phyloP scores from a whole-genome alignment of 2,329 filamentous ascomycete species.

The Didymella exigua region DNA sequence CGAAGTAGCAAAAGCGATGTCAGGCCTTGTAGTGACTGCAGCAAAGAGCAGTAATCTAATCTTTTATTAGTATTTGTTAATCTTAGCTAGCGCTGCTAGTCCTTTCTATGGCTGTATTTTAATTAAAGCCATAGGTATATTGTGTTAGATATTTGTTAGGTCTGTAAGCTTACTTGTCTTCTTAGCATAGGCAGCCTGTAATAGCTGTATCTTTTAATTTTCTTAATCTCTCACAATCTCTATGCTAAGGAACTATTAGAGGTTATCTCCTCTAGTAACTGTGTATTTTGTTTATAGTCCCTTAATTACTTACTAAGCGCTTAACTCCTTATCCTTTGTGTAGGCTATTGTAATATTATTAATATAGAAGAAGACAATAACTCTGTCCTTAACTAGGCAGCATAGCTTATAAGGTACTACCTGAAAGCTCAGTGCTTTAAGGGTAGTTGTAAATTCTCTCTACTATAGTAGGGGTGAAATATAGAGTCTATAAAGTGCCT shows the following conservation, averaged over 20 bases:
- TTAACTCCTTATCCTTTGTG: neutral
- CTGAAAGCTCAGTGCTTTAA: neutral
- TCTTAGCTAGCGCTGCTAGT: too few species aligned
- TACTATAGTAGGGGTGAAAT: neutral
- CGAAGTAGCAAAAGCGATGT: too few species aligned
- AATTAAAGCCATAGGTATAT: neutral
- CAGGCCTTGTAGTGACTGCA: too few species aligned
- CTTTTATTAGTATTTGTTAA: too few species aligned
- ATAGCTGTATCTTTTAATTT: neutral
- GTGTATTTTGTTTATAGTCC: neutral
- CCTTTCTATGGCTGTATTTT: neutral
- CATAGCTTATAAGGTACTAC: neutral
- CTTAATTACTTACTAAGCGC: neutral
- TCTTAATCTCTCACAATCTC: neutral
- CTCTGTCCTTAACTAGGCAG: neutral
- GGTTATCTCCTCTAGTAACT: neutral
- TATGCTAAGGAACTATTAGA: too few species aligned
- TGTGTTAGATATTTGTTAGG: neutral
- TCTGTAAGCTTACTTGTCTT: neutral
- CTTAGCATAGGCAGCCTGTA: neutral
- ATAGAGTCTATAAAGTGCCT: neutral
- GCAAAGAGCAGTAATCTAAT: too few species aligned
- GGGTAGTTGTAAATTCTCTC: neutral
- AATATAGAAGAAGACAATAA: neutral
- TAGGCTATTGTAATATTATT: neutral